phyloP scores from a whole-genome alignment of 1,284 basidiomycete genomes.

The Sanghuangporus weigelae region DNA sequence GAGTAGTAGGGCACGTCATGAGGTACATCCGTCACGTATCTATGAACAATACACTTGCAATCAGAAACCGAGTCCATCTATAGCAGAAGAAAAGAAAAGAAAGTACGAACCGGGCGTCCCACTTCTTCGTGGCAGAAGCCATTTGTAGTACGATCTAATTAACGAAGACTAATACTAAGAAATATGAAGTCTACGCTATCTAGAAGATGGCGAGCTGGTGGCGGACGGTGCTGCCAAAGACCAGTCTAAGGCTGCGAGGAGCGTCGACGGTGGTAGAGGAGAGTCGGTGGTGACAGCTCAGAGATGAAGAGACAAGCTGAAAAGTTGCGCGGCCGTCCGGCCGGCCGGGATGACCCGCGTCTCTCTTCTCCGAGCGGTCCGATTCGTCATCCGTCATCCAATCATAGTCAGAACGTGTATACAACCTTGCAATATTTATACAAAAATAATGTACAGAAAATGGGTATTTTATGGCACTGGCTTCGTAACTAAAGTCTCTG shows the following conservation, averaged over 20 bases:
- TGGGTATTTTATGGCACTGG: background rate
- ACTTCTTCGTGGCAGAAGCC: conserved; percentile 40
- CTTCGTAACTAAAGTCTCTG: conserved; percentile 31
- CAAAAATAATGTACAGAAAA: background rate
- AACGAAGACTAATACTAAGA: background rate
- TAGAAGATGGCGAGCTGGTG: background rate
- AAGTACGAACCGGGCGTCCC: conserved; percentile 61
- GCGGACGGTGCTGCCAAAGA: conserved; percentile 3
- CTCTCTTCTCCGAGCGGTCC: background rate
- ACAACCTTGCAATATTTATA: background rate
- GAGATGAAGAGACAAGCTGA: background rate
- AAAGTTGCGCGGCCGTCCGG: background rate
- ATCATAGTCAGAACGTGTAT: background rate
- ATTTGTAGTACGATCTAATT: background rate
- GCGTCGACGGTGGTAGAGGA: background rate
- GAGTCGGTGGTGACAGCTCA: conserved; percentile 12
- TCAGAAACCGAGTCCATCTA: conserved; percentile 15
- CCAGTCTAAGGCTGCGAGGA: conserved; percentile 4
- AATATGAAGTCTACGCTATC: background rate
- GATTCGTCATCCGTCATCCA: conserved; percentile 1
- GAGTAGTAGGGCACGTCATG: conserved; percentile 70
- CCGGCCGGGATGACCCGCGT: background rate
- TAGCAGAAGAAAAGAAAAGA: conserved; percentile 9
- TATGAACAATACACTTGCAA: conserved; percentile 23
- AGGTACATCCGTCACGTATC: conserved; percentile 58